Evolutionary conservation across 2,329 filamentous ascomycete genomes (phyloP).

Genomic region (Bipolaris sorokiniana): DNA sequence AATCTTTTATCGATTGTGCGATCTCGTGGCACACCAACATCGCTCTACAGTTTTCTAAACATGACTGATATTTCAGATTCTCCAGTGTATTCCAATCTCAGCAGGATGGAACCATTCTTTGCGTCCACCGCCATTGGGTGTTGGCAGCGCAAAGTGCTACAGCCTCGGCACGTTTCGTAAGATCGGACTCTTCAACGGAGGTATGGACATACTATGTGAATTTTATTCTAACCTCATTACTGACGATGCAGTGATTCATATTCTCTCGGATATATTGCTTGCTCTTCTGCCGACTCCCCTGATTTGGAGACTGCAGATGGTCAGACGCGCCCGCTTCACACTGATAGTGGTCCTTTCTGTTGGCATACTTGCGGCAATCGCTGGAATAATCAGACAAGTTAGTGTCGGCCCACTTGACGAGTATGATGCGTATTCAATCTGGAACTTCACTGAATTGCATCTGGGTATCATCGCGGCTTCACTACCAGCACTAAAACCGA

Average conservation of each 20-base stretch:
- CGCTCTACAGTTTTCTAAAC: not conserved
- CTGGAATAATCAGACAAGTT: conserved; percentile 53
- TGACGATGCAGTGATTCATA: conserved; percentile 42
- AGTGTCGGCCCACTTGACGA: conserved; percentile 42
- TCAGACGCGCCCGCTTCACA: conserved; percentile 51
- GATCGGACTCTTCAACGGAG: conserved; percentile 57
- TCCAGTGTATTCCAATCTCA: conserved; percentile 55
- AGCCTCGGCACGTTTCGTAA: conserved; percentile 49
- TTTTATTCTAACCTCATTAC: not conserved
- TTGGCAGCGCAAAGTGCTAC: conserved; percentile 52
- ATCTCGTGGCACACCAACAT: not conserved
- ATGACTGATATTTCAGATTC: conserved; percentile 35
- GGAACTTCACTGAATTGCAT: conserved; percentile 55
- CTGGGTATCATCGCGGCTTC: conserved; percentile 54
- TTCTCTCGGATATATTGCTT: conserved; percentile 51
- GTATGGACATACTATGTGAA: conserved; percentile 27
- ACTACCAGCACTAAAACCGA: conserved; percentile 50
- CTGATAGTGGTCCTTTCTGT: conserved; percentile 47
- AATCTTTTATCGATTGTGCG: not conserved
- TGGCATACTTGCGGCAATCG: conserved; percentile 52
- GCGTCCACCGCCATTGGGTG: conserved; percentile 37
- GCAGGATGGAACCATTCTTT: conserved; percentile 54
- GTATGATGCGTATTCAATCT: conserved; percentile 52
- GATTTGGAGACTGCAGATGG: conserved; percentile 53
- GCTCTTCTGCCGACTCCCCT: conserved; percentile 53